A percentile compares a stretch with the other conserved stretches of the same genome.
Conservation (phyloP, 2,329 filamentous ascomycete species). For the Capronia epimyces region DNA sequence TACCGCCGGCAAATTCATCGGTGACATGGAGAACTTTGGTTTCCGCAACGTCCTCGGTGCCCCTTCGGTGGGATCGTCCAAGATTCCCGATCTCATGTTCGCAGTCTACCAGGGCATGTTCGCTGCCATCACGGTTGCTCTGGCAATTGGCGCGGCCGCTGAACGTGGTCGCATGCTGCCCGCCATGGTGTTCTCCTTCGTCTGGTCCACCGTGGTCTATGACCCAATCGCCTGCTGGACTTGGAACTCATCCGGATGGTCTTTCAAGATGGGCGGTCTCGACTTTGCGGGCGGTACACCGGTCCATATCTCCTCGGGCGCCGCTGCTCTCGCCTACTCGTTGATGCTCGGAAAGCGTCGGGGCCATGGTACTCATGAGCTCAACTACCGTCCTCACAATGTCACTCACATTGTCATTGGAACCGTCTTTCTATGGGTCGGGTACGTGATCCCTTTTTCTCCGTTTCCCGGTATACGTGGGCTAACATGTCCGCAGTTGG, state of each 20-base stretch:
- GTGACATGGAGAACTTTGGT: slow-evolving; percentile 72
- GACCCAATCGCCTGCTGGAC: slow-evolving; percentile 94
- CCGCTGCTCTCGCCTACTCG: slow-evolving; percentile 79
- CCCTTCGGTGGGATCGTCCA: slow-evolving; percentile 66
- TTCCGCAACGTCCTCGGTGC: slow-evolving; percentile 68
- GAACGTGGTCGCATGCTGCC: slow-evolving; percentile 85
- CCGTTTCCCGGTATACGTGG: background rate
- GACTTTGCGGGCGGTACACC: slow-evolving; percentile 89
- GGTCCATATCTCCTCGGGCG: slow-evolving; percentile 62
- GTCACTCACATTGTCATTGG: slow-evolving; percentile 88
- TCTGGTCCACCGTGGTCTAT: slow-evolving; percentile 86
- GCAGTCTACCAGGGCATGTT: slow-evolving; percentile 86
- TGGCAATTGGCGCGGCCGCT: slow-evolving; percentile 77
- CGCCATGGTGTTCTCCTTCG: slow-evolving; percentile 84
- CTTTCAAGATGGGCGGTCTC: slow-evolving; percentile 69
- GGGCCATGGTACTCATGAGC: slow-evolving; percentile 63
- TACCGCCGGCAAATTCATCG: slow-evolving; percentile 67
- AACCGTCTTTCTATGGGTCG: slow-evolving; percentile 90
- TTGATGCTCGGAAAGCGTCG: slow-evolving; percentile 86
- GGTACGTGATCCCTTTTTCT: slow-evolving; percentile 34
- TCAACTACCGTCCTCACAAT: slow-evolving; percentile 81
- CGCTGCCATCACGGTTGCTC: slow-evolving; percentile 57
- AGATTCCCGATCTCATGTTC: slow-evolving; percentile 77
- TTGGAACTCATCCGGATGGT: slow-evolving; percentile 81
- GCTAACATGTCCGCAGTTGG: slow-evolving; percentile 57